Evolutionary conservation across 1,284 basidiomycete genomes (phyloP), one percentile per base, ranked within the genome.

Genomic region (Hortiboletus rubellus): DNA sequence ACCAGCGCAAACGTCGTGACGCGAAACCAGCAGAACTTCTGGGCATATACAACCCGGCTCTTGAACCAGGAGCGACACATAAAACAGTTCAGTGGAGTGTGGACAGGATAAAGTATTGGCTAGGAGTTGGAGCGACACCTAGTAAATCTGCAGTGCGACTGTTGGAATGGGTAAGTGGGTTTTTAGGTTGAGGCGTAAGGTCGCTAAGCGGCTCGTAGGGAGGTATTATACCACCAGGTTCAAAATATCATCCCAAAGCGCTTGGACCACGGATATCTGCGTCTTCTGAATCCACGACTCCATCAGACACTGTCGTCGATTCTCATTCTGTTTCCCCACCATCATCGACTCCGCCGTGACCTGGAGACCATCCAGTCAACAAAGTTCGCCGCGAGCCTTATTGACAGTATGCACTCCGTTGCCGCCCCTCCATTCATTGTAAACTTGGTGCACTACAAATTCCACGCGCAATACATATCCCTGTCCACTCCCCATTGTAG

Each of bases 71-170:
- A 22, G 41, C 50, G 68, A 79, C 64, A 74, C 75, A 59, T 79
- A 97, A 96, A 75, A 85, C 85, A 27, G 79, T 98, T 52, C 85
- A 91, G 69, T 97, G 94, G 94, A 93, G 94, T 74, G 87, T 89
- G 44, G 86, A 92, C 61, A 85, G 96, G 70, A 94, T 98, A 74
- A 82, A 81, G 58, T 94, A 94, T 71, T 98, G 96, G 96, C 75
- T 98, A 33, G 78, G 79, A 34, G 84, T 91, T 27, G 96, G 94
- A 3, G 96, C 96, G 36, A 77, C 86, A 63, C 96, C 96, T 0
- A 91, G 86, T 47, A 86, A 86, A 64, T 82, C 87, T 7, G 92
- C 92, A 5, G 84, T 90, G 33, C 87, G 82, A 66, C 67, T 98
- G 59, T 75, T 98, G 64, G 87, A 92, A 70, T 78, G 86, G 78